Evolutionary conservation across 2,329 filamentous ascomycete genomes (phyloP).

Genomic region (Colletotrichum scovillei): DNA sequence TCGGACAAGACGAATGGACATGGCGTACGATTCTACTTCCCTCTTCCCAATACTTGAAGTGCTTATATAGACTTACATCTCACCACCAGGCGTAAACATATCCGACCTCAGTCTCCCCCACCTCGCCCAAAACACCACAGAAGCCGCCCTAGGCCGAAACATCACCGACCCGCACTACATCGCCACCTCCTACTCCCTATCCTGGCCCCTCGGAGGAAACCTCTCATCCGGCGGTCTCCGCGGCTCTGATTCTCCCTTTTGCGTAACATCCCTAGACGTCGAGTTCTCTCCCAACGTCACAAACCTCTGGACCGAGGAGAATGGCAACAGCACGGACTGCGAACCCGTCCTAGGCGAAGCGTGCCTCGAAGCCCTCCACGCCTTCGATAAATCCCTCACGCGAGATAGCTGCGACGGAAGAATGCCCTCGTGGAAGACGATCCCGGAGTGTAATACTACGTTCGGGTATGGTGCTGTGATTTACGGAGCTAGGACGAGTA

Average conservation of each 20-base stretch:
- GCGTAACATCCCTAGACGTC: constrained; percentile 10
- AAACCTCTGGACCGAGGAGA: neutral
- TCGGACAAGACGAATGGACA: constrained; percentile 4
- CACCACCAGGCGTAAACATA: constrained; percentile 4
- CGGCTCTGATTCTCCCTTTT: constrained; percentile 5
- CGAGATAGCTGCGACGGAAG: neutral
- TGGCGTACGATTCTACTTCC: neutral
- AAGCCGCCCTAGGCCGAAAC: neutral
- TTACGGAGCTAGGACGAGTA: neutral
- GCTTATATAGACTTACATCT: neutral
- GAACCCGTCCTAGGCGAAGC: constrained; percentile 2
- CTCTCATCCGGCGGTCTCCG: neutral
- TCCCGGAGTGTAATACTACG: constrained; percentile 1
- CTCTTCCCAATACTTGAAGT: neutral
- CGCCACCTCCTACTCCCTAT: constrained; percentile 17
- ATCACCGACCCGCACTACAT: constrained; percentile 1
- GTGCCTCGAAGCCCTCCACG: neutral
- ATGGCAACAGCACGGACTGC: constrained; percentile 7
- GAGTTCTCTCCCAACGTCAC: constrained; percentile 34
- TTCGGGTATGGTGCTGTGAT: neutral
- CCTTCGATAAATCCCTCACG: neutral
- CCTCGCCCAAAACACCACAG: neutral
- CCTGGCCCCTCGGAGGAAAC: constrained; percentile 8
- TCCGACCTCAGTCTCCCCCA: constrained; percentile 4
- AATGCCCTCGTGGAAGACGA: neutral